These are phyloP conservation scores for Hypoxylon sp. DNA, from an alignment of 2,329 filamentous ascomycete species.

Conservation along the genomic window DNA sequence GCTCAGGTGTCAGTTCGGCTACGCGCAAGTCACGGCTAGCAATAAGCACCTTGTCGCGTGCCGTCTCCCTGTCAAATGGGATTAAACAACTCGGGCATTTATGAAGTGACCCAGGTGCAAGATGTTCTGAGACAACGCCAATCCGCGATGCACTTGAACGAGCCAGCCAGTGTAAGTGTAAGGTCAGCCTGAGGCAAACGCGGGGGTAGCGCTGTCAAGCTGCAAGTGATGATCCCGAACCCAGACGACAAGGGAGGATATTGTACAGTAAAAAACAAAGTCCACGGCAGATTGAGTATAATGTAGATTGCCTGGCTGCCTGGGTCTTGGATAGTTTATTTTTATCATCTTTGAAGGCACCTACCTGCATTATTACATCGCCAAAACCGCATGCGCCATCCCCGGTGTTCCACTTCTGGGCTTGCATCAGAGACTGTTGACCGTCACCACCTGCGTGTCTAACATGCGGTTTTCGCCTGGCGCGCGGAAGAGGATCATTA, in stretches of 20 bases:
- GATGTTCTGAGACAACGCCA: conserved; percentile 34
- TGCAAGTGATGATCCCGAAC: conserved; percentile 46
- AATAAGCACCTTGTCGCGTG: conserved; percentile 40
- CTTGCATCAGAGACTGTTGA: conserved; percentile 18
- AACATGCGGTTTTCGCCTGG: conserved; percentile 10
- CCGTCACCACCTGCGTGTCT: conserved; percentile 11
- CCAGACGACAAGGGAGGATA: conserved; percentile 29
- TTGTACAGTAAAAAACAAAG: conserved; percentile 26
- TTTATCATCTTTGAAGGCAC: conserved; percentile 31
- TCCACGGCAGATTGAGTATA: conserved; percentile 33
- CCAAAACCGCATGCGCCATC: conserved; percentile 24
- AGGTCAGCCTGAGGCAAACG: conserved; percentile 33
- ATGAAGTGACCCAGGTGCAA: conserved; percentile 28
- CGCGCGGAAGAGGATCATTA: conserved; percentile 20
- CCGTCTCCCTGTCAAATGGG: conserved; percentile 37
- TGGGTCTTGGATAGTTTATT: conserved; percentile 36
- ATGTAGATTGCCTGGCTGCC: conserved; percentile 23
- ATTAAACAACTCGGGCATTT: conserved; percentile 38
- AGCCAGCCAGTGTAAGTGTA: conserved; percentile 29
- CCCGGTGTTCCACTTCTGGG: conserved; percentile 18
- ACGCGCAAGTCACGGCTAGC: conserved; percentile 42
- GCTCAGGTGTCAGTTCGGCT: conserved; percentile 39
- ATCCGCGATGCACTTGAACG: conserved; percentile 34
- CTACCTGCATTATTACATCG: conserved; percentile 27
- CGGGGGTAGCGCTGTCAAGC: conserved; percentile 45